Evolutionary conservation across 768 basidiomycete genomes (phyloP), one percentile per base, ranked within the genome.

Genomic region (Mycena capillaripes): DNA sequence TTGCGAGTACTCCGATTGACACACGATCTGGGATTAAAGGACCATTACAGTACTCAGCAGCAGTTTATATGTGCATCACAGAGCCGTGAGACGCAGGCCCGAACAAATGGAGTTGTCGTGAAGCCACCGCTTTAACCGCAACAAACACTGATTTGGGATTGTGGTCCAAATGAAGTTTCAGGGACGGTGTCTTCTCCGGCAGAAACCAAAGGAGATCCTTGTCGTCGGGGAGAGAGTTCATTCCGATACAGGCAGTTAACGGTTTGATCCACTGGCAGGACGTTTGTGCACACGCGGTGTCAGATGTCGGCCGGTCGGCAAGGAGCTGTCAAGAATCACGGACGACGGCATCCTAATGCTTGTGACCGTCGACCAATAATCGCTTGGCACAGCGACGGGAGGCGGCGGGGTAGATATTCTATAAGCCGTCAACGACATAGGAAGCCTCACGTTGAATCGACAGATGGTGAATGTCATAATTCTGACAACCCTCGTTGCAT

Each of bases 131-230:
- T 23, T 67, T 74, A 74, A 66, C 72, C 42, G 53, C 72, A 68
- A 29, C n/a, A 38, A 16, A 40, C 62, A 50, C 56, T 11, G 46
- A 4, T 34, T 66, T 53, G 59, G 55, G 69, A 63, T 57, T 19
- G 21, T 60, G 63, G 42, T 81, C 78, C 80, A 81, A 81, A 83
- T 84, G 87, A 84, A 86, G 85, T 87, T 87, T 88, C 87, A 85
- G 83, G 81, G 83, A 84, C 77, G 77, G 74, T 62, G 72, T 69
- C 63, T 70, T 72, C 78, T 80, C 80, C 80, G 76, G 81, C 73
- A 77, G 78, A 79, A 83, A 67, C 72, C 38, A 66, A 68, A 68
- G 50, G 66, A 71, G 73, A 67, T 69, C 30, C n/a, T 59, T 63
- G 71, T 60, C 61, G 66, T 44, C 19, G 83, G 83, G 82, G 78